A percentile compares a stretch with the other conserved stretches of the same genome.
Conservation (phyloP, 1,139 yeast genomes). For the Lodderomyces theae region DNA sequence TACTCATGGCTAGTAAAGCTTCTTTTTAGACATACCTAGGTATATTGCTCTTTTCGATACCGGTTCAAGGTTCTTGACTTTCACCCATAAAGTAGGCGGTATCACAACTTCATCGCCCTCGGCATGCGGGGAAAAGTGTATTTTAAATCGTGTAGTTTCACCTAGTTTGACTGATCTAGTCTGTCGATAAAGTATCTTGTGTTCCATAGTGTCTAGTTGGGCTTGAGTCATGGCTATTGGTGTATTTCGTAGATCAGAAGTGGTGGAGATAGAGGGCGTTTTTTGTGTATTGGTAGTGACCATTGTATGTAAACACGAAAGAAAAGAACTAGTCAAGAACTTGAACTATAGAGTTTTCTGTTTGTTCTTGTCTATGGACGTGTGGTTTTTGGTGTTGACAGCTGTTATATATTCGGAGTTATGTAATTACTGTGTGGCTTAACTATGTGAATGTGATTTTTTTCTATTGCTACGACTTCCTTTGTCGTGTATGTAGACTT, state of each 20-base stretch:
- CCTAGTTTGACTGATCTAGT: conserved; percentile 36
- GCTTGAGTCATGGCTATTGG: conserved; percentile 15
- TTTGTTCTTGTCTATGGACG: neutral
- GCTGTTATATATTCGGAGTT: too few relatives aligned
- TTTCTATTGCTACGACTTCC: neutral
- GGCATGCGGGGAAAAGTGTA: conserved; percentile 30
- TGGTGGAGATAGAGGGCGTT: too few relatives aligned
- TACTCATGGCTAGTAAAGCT: too few relatives aligned
- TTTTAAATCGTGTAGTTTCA: conserved; percentile 35
- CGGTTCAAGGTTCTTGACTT: conserved; percentile 70
- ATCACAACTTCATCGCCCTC: conserved; percentile 18
- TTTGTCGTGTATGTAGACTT: neutral
- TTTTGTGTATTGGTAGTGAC: too few relatives aligned
- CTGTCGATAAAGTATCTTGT: conserved; percentile 32
- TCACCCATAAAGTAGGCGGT: conserved; percentile 50
- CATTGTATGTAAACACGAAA: too few relatives aligned
- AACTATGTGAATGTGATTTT: neutral
- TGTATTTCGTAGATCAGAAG: conserved; percentile 1
- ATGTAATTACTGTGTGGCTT: neutral
- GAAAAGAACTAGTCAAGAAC: too few relatives aligned
- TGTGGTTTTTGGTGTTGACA: neutral
- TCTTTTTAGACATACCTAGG: conserved; percentile 24
- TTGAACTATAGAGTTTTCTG: too few relatives aligned
- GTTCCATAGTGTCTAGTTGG: conserved; percentile 16
- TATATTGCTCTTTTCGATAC: conserved; percentile 83